These are phyloP conservation scores for Speleostelium caveatum DNA, from an alignment of 78 protist genomes.

Conservation along the genomic window DNA sequence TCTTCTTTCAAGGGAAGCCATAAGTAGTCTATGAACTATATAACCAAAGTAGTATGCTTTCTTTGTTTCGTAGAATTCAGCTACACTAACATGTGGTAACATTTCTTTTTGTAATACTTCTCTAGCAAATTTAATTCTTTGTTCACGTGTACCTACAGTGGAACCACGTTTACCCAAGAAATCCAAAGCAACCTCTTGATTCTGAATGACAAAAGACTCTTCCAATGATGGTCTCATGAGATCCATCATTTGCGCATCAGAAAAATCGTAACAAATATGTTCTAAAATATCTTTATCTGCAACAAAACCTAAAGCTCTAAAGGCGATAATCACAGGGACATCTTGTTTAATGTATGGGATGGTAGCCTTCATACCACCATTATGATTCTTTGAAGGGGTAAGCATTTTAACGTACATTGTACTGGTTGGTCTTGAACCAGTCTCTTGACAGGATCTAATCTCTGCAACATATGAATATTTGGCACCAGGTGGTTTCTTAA, in stretches of 20 bases:
- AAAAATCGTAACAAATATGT: constrained; percentile 93
- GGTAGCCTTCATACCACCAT: constrained; percentile 72
- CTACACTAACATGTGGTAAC: constrained; percentile 97
- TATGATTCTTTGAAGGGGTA: constrained; percentile 20
- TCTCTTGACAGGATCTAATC: constrained; percentile 91
- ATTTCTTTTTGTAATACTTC: constrained; percentile 91
- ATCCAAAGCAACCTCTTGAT: constrained; percentile 94
- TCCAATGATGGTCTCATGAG: constrained; percentile 96
- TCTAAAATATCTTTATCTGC: constrained; percentile 96
- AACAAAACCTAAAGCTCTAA: constrained; percentile 97
- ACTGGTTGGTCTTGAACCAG: constrained; percentile 70
- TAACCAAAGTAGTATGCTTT: constrained; percentile 99
- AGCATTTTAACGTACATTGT: constrained; percentile 87
- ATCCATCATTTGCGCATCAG: constrained; percentile 93
- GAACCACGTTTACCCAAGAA: constrained; percentile 91
- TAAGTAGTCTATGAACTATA: constrained; percentile 94
- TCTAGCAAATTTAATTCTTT: constrained; percentile 82
- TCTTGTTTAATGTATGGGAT: constrained; percentile 88
- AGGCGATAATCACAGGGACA: constrained; percentile 95
- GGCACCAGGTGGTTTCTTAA: constrained; percentile 84
- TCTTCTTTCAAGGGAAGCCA: constrained; percentile 90
- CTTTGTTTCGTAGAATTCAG: constrained; percentile 86
- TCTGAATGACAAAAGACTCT: constrained; percentile 90
- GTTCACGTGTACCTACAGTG: constrained; percentile 56
- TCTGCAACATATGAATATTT: constrained; percentile 94